phyloP scores from a whole-genome alignment of 1,284 basidiomycete species.

The Boletellus dicymbophilus region DNA sequence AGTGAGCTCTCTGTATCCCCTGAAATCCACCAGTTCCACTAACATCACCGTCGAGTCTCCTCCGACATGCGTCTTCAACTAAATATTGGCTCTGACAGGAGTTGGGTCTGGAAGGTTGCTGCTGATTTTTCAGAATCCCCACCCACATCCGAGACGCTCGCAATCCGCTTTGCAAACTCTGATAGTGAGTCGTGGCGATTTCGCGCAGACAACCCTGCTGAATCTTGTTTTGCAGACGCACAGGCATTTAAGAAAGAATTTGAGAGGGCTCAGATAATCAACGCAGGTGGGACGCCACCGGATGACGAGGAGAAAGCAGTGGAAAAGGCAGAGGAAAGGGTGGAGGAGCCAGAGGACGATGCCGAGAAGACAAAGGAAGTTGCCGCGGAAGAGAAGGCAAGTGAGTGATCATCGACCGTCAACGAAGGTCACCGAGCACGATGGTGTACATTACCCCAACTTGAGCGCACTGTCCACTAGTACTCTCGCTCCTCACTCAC shows the following conservation, averaged over 20 bases:
- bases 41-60: constrained; percentile 57
- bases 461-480: constrained; percentile 11
- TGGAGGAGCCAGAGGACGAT: constrained; percentile 32
- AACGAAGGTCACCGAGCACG: too few species aligned
- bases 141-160: constrained; percentile 91
- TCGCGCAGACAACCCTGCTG: not conserved
- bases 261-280: constrained; percentile 79
- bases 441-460: too few species aligned
- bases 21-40: not conserved
- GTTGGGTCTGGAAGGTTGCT: constrained; percentile 98
- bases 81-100: constrained; percentile 98
- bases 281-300: constrained; percentile 43
- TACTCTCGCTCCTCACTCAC: constrained; percentile 4
- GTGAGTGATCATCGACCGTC: constrained; percentile 19
- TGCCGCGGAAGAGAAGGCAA: constrained; percentile 28
- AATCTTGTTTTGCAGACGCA: constrained; percentile 63
- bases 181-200: constrained; percentile 73
- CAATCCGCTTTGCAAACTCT: constrained; percentile 97
- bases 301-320: constrained; percentile 32
- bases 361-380: constrained; percentile 31
- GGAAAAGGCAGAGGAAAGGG: constrained; percentile 34
- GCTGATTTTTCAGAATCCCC: constrained; percentile 94
- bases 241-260: constrained; percentile 86
- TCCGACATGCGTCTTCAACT: constrained; percentile 94
- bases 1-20: constrained; percentile 56